Evolutionary conservation across 306 rosid species (phyloP).

Genomic region (Abrus pulchellus): DNA sequence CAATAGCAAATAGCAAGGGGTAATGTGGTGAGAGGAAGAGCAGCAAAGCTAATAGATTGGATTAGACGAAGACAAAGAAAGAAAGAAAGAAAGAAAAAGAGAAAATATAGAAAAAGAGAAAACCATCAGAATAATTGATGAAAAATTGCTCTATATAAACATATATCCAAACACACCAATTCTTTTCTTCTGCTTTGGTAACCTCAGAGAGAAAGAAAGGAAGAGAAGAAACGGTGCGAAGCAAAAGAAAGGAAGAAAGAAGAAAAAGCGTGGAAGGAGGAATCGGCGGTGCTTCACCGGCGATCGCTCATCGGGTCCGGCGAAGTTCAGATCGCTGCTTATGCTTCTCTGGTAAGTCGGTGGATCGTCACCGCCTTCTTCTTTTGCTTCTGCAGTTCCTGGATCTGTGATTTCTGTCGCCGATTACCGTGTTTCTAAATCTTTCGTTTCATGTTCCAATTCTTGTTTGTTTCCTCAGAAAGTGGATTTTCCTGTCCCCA

Average conservation of each 20-base stretch:
- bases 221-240: conserved; percentile 40
- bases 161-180: conserved; percentile 26
- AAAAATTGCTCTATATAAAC: conserved; percentile 40
- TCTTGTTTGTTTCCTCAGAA: conserved; percentile 26
- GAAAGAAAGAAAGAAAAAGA: neutral
- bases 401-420: conserved; percentile 48
- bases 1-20: neutral
- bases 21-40: conserved; percentile 25
- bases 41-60: conserved; percentile 20
- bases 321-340: conserved; percentile 50
- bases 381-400: neutral
- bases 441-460: conserved; percentile 29
- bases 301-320: conserved; percentile 48
- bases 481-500: conserved; percentile 25
- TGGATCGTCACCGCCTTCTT: conserved; percentile 26
- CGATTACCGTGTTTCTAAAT: conserved; percentile 24
- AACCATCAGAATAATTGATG: conserved; percentile 48
- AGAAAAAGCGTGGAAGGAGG: conserved; percentile 20
- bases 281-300: conserved; percentile 36
- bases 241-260: neutral
- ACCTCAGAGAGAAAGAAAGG: conserved; percentile 29
- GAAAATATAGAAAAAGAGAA: conserved; percentile 34
- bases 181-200: conserved; percentile 29
- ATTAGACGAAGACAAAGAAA: conserved; percentile 4
- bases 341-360: conserved; percentile 51